Base-by-base conservation (phyloP, 352 stramenopile species). In the Phytopythium sindhum region DNA sequence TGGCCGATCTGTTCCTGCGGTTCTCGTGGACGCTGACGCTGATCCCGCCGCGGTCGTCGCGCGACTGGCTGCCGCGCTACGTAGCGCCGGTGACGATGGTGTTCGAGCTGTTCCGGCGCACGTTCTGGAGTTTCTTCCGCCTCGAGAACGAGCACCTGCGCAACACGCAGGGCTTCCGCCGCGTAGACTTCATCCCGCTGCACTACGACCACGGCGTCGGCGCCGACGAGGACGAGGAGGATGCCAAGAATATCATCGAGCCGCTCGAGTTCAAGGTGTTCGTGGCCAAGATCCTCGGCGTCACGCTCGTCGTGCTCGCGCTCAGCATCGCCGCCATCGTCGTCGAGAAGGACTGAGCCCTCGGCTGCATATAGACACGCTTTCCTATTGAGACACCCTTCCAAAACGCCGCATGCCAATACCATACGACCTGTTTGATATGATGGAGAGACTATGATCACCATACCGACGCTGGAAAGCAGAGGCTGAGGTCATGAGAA, bases 1-100 rank as follows among this genome's bases (percentile, higher is more conserved):
- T 90, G 31, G 75, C 74, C 26, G 86, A 95, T 54, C 65, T 95
- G 0, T 91, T 95, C 64, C 69, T 95, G 23, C 78, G 87, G 15
- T 93, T 91, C 64, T 81, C 87, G 28, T 95, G 87, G 87, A 92
- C 76, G 57, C 69, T 95, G 28, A 88, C 87, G 60, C 72, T 95
- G 11, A 89, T 93, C 58, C 84, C 87, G 12, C 85, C 81, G 17
- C 81, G 75, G 26, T 82, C 81, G 50, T 81, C 74, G 42, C 65
- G 73, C 39, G 77, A 67, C 35, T 81, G 73, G 73, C 74, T 95
- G 12, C 81, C 81, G 24, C 68, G 92, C 35, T 95, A 95, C 47
- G 60, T 95, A 41, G 85, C 92, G 70, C 87, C 85, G 41, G 91
- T 93, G 56, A 93, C 87, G 14, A 95, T 93, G 82, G 81, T 95